Percentiles rank a stretch among this genome's conserved stretches.
These are phyloP conservation scores for Allium cepa DNA, from an alignment of 106 monocot species.

Conservation along the genomic window DNA sequence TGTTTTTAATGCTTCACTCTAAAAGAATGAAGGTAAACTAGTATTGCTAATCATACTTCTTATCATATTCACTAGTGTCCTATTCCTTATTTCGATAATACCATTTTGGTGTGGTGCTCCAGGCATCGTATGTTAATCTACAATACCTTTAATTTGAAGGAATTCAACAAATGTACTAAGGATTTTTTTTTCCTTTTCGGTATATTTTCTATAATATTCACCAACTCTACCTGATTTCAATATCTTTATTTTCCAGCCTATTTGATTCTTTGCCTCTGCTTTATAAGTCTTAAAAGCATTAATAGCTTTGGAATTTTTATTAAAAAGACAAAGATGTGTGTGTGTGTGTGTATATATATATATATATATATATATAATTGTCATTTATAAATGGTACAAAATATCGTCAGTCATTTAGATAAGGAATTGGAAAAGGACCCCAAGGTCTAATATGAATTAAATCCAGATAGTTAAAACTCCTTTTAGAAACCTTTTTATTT, in stretches of 20 bases:
- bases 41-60: slow-evolving; percentile 4
- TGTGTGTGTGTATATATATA: no score
- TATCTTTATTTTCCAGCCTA: background rate
- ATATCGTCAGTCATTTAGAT: background rate
- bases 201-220: slow-evolving; percentile 9
- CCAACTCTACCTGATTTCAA: slow-evolving; percentile 5
- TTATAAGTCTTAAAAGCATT: slow-evolving; percentile 3
- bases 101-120: slow-evolving; percentile 5
- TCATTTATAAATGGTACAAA: slow-evolving; percentile 6
- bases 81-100: background rate
- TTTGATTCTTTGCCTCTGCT: background rate
- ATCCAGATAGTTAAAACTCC: background rate
- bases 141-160: slow-evolving; percentile 4
- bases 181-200: slow-evolving; percentile 1
- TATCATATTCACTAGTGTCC: slow-evolving; percentile 2
- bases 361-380: background rate
- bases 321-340: no score
- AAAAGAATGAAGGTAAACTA: background rate
- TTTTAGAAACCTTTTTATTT: background rate
- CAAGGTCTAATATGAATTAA: background rate
- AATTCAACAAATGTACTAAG: slow-evolving; percentile 6
- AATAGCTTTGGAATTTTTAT: background rate
- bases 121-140: background rate
- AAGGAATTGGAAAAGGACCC: background rate
- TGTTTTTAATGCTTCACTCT: slow-evolving; percentile 5